phyloP scores from a whole-genome alignment of 1,284 basidiomycete species.

The Leccinum solheimii region DNA sequence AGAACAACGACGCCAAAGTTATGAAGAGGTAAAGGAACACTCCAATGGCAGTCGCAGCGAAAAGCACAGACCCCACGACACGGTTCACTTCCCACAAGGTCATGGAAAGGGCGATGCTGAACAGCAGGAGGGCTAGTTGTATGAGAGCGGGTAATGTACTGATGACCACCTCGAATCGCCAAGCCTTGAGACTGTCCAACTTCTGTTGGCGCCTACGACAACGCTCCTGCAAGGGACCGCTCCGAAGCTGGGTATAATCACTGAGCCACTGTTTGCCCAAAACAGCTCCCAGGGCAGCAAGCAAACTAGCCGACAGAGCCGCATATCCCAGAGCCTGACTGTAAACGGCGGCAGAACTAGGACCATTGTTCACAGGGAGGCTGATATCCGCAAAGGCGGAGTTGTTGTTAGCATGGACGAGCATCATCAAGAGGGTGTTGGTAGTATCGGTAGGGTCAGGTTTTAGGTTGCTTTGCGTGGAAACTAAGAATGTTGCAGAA shows the following conservation, averaged over 20 bases:
- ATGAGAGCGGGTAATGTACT: conserved; percentile 13
- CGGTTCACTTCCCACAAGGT: conserved; percentile 12
- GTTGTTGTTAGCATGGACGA: conserved; percentile 15
- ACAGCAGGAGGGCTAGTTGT: conserved; percentile 18
- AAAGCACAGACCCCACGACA: conserved; percentile 11
- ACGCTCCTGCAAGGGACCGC: conserved; percentile 10
- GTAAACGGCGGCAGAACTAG: conserved; percentile 9
- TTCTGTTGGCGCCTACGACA: conserved; percentile 18
- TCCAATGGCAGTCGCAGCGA: conserved; percentile 10
- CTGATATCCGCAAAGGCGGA: conserved; percentile 8
- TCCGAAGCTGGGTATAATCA: conserved; percentile 11
- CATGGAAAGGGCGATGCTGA: conserved; percentile 10
- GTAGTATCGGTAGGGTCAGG: conserved; percentile 17
- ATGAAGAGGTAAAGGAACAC: conserved; percentile 15
- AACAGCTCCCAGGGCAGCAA: conserved; percentile 20
- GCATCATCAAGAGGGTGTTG: conserved; percentile 17
- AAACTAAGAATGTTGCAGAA: conserved; percentile 14
- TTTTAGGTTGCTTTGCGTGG: conserved; percentile 8
- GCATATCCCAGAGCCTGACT: conserved; percentile 17
- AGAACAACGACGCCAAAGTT: conserved; percentile 12
- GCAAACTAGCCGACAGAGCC: conserved; percentile 16
- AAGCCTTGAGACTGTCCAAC: conserved; percentile 15
- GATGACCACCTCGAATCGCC: conserved; percentile 17
- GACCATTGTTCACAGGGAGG: conserved; percentile 12
- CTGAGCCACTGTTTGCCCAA: conserved; percentile 20